Evolutionary conservation across 495 filamentous ascomycete species (phyloP), one percentile per base, ranked within the genome.

Genomic region (Podospora bellae-mahoneyi): DNA sequence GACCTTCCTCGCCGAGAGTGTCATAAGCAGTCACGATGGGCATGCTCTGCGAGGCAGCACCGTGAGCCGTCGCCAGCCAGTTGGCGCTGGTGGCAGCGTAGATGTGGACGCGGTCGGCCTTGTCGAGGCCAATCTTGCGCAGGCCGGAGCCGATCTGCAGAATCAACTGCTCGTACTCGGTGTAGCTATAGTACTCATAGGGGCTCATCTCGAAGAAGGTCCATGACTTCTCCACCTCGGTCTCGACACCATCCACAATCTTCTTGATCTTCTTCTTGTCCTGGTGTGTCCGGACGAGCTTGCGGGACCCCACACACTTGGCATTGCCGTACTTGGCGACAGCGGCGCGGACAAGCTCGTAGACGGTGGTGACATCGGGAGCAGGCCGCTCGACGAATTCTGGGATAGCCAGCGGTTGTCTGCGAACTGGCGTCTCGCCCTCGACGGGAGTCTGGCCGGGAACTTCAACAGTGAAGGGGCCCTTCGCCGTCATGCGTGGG

Each of bases 211-310:
- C 95, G 78, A 94, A 97, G 81, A 92, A 99, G 62, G 88, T 90
- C 95, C 95, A 99, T 69, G 92, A 85, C 89, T 99, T 99, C 76
- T 97, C 91, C 26, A 97, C 89, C 82, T 97, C 90, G 73, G 85
- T 78, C 80, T 97, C 92, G 72, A 91, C 86, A 56, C 95, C 95
- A 78, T 99, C 93, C 19, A 98, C 85, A 67, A 94, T 84, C 85
- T 96, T 99, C 89, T 96, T 97, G 74, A 99, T 81, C 86, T 95
- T 97, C 85, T 97, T 98, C 71, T 88, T 91, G 82, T 99, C 95
- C 65, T 89, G 83, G 77, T 99, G 95, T 6, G 88, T 91, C 76
- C 91, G 88, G 78, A 99, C 82, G 65, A 97, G 83, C 75, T 87
- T 88, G 66, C 95, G 89, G 63, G 84, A 89, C 68, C 91, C 95